Percentiles rank a stretch among this genome's conserved stretches.
These are phyloP conservation scores for Corynespora cassiicola DNA, from an alignment of 2,329 filamentous ascomycete species.

Conservation along the genomic window DNA sequence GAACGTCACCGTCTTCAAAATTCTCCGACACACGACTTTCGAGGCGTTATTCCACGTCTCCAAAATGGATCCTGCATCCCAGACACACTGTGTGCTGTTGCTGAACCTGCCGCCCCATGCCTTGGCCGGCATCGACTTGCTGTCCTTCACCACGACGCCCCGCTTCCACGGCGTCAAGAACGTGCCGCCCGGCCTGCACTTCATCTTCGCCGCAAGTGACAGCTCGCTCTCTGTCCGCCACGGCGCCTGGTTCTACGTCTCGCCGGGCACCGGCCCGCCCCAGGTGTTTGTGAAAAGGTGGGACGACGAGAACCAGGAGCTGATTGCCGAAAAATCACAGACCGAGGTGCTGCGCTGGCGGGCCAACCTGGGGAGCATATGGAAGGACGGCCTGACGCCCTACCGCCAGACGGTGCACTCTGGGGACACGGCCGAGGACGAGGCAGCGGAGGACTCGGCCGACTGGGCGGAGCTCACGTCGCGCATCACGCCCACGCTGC, in stretches of 20 bases:
- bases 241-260: conserved; percentile 66
- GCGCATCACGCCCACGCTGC: conserved; percentile 55
- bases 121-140: conserved; percentile 61
- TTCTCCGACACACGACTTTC: conserved; percentile 42
- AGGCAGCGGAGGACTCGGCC: conserved; percentile 49
- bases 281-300: conserved; percentile 64
- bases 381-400: conserved; percentile 59
- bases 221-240: conserved; percentile 66
- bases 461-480: conserved; percentile 63
- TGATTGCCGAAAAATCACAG: conserved; percentile 50
- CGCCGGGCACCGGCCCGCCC: conserved; percentile 41
- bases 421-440: conserved; percentile 31
- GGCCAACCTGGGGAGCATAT: conserved; percentile 63
- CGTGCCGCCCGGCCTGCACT: conserved; percentile 65
- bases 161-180: conserved; percentile 68
- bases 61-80: conserved; percentile 40
- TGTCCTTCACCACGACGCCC: conserved; percentile 68
- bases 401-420: conserved; percentile 52
- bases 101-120: conserved; percentile 54
- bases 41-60: conserved; percentile 42
- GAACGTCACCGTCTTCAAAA: conserved; percentile 33
- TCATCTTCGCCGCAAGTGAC: conserved; percentile 66
- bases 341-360: conserved; percentile 56
- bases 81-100: conserved; percentile 47
- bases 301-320: conserved; percentile 55